Evolutionary conservation across 129 eudicot genomes (phyloP).

Genomic region (Dittrichia graveolens): DNA sequence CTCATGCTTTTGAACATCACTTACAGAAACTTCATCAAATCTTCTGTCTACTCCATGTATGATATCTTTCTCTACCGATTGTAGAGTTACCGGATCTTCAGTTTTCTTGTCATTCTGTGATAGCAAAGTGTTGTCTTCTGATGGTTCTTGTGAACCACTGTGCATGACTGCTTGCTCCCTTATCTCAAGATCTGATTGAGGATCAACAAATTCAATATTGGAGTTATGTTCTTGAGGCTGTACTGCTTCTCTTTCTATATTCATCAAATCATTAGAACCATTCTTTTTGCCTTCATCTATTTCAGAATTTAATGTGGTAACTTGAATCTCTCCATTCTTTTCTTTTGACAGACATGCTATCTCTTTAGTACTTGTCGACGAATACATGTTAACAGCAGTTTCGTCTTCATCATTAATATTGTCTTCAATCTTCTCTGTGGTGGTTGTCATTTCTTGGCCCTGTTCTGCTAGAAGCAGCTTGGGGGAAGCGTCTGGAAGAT

Average conservation of each 20-base stretch:
- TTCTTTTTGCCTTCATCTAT: conserved; percentile 22
- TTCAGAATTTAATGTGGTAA: conserved; percentile 23
- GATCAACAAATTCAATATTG: conserved; percentile 3
- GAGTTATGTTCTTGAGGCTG: conserved; percentile 23
- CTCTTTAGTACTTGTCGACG: background rate
- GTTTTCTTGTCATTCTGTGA: conserved; percentile 17
- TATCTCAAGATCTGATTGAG: conserved; percentile 18
- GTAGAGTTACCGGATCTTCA: conserved; percentile 11
- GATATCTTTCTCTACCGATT: conserved; percentile 14
- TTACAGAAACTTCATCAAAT: conserved; percentile 6
- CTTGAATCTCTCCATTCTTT: conserved; percentile 24
- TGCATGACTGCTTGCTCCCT: conserved; percentile 14
- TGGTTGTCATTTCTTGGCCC: conserved; percentile 19
- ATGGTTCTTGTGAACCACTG: conserved; percentile 19
- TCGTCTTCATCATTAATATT: background rate
- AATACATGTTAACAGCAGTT: too few species aligned
- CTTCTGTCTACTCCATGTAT: background rate
- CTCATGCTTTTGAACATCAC: conserved; percentile 29
- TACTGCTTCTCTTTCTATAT: conserved; percentile 20
- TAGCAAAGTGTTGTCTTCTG: conserved; percentile 14
- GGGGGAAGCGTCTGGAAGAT: conserved; percentile 29
- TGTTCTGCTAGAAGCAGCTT: conserved; percentile 20
- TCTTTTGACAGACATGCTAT: conserved; percentile 4
- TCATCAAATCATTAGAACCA: conserved; percentile 9
- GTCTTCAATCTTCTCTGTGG: conserved; percentile 13